These are phyloP conservation scores for Lophium mytilinum DNA, from an alignment of 495 filamentous ascomycete species.

Conservation along the genomic window DNA sequence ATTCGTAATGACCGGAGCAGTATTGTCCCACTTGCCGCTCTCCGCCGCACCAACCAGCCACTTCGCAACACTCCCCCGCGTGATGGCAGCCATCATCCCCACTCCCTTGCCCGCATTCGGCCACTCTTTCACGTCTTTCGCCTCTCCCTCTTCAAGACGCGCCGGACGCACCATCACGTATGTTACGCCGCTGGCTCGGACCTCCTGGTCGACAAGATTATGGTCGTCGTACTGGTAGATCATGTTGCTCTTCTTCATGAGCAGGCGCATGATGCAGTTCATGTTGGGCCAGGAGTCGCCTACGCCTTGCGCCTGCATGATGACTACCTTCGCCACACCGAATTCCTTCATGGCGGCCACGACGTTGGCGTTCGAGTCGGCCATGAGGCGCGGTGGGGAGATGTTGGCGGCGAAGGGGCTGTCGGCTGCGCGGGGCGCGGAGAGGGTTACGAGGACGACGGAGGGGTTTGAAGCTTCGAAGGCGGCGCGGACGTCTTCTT, in stretches of 20 bases:
- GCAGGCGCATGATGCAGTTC: slow-evolving; percentile 30
- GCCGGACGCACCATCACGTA: slow-evolving; percentile 33
- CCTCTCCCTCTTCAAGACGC: slow-evolving; percentile 32
- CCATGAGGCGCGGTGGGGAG: slow-evolving; percentile 27
- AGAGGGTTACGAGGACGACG: slow-evolving; percentile 36
- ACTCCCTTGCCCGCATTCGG: slow-evolving; percentile 34
- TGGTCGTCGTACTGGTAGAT: slow-evolving; percentile 33
- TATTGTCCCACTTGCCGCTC: slow-evolving; percentile 31
- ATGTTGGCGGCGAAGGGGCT: slow-evolving; percentile 20
- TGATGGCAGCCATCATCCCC: slow-evolving; percentile 29
- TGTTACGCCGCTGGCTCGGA: not conserved
- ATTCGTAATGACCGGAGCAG: slow-evolving; percentile 38
- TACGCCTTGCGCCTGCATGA: slow-evolving; percentile 36
- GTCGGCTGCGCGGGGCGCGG: slow-evolving; percentile 27
- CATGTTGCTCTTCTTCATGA: slow-evolving; percentile 32
- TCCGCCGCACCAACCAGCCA: slow-evolving; percentile 39
- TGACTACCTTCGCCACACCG: slow-evolving; percentile 32
- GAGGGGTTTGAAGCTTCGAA: slow-evolving; percentile 23
- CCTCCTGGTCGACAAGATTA: slow-evolving; percentile 14
- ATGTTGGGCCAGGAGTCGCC: slow-evolving; percentile 30
- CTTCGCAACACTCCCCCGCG: slow-evolving; percentile 36
- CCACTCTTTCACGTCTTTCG: slow-evolving; percentile 28
- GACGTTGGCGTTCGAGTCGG: slow-evolving; percentile 27
- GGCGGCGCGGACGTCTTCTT: slow-evolving; percentile 32
- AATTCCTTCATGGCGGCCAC: slow-evolving; percentile 34